These are phyloP conservation scores for Fraxinus velutina DNA, from an alignment of 305 asterid species.

Conservation along the genomic window DNA sequence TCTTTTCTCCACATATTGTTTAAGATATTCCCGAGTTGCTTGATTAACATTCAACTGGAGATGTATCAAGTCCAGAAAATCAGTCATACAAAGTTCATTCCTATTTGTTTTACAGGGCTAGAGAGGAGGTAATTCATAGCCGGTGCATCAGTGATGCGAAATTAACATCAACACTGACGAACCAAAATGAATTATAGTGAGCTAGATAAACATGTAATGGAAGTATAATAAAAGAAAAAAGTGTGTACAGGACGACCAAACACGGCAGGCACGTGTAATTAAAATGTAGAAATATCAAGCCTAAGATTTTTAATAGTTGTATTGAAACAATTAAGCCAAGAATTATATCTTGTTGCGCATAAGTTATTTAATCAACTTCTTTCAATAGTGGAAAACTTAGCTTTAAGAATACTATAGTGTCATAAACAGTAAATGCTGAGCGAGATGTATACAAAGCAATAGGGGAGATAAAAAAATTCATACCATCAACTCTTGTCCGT, in stretches of 20 bases:
- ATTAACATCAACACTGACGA: not conserved
- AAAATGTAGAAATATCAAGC: slow-evolving; percentile 11
- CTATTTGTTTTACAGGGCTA: not conserved
- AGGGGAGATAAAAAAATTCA: slow-evolving; percentile 21
- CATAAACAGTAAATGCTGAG: slow-evolving; percentile 10
- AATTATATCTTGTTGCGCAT: not conserved
- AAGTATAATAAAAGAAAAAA: not conserved
- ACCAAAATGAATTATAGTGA: not conserved
- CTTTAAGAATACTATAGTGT: not conserved
- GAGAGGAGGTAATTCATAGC: not conserved
- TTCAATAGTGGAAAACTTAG: slow-evolving; percentile 4
- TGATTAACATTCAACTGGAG: slow-evolving; percentile 79
- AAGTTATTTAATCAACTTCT: slow-evolving; percentile 7
- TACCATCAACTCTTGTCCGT: slow-evolving; percentile 97
- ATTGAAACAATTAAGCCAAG: slow-evolving; percentile 7
- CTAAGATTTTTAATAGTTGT: not conserved
- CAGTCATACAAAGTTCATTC: slow-evolving; percentile 20
- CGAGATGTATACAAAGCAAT: slow-evolving; percentile 1
- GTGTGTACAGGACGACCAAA: not conserved
- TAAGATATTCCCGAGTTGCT: slow-evolving; percentile 72
- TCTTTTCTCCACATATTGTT: slow-evolving; percentile 71
- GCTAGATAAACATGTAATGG: not conserved
- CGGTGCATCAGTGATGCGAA: not conserved
- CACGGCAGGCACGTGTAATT: not conserved
- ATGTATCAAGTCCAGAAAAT: slow-evolving; percentile 28